phyloP scores from a whole-genome alignment of 2,329 filamentous ascomycete genomes.

The Aspergillus fischeri region DNA sequence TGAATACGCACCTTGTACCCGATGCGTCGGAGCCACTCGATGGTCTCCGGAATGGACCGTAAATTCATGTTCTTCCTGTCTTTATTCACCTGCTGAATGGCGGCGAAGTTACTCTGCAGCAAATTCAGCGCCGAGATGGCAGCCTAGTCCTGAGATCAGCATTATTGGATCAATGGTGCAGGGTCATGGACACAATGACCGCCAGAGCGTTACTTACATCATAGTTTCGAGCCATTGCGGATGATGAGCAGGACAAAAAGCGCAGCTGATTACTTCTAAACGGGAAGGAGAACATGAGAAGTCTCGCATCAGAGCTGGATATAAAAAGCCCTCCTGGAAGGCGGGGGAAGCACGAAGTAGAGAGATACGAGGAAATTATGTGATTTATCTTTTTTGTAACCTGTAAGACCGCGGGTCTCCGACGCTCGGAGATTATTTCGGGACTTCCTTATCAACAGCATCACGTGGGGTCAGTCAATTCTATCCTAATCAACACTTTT shows the following conservation, averaged over 20 bases:
- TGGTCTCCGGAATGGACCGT: constrained; percentile 75
- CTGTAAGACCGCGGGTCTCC: constrained; percentile 5
- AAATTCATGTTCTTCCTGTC: constrained; percentile 70
- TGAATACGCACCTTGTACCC: constrained; percentile 64
- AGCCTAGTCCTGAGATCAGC: constrained; percentile 41
- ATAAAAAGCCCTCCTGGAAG: neutral
- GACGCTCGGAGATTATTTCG: constrained; percentile 11
- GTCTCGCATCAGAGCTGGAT: constrained; percentile 26
- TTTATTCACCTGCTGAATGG: constrained; percentile 72
- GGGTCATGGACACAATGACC: constrained; percentile 1
- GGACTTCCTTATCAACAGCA: neutral
- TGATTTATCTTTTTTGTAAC: constrained; percentile 2
- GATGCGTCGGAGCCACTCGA: constrained; percentile 69
- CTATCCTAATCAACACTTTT: neutral
- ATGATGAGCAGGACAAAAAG: constrained; percentile 26
- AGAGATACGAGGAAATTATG: constrained; percentile 6
- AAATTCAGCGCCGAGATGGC: constrained; percentile 71
- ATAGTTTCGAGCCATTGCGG: constrained; percentile 37
- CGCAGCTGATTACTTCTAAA: constrained; percentile 19
- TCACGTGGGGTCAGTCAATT: neutral
- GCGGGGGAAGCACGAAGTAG: neutral
- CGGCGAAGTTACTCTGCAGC: constrained; percentile 73
- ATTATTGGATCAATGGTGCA: neutral
- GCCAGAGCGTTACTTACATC: constrained; percentile 24
- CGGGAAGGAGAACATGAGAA: constrained; percentile 16